Evolutionary conservation across 257 asterid species (phyloP), one percentile per base, ranked within the genome.

Genomic region (Salvia rosmarinus): DNA sequence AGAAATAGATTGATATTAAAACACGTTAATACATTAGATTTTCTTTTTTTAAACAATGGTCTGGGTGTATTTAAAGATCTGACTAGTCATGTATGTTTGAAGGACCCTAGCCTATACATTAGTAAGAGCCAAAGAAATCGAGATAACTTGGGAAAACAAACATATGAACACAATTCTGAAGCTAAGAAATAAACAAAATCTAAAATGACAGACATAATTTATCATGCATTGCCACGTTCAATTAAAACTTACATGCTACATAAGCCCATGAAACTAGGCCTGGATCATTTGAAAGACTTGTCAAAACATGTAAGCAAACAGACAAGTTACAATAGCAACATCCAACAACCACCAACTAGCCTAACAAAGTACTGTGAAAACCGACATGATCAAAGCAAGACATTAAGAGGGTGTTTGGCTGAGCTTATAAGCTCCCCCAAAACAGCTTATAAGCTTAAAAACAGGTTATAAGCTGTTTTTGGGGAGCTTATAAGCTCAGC

Each of bases 261-360:
- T 16, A 55, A 58, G 21, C 42, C 44, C 72, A 37, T 54, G 55
- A 62, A 60, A 11, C 6, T 34, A 43, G 32, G 54, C 39, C 58
- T 37, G 17, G 69, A 67, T 57, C 42, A 46, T 10, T n/a, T 35
- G 28, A 30, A 57, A 51, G 25, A 72, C 63, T 19, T 1, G 56
- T 42, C 16, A 25, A 21, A 25, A 63, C 54, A 25, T 32, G 55
- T 39, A 62, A 44, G 51, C 50, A 54, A 42, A 43, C 51, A 43
- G 6, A 43, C 60, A 72, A 49, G 50, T 16, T 32, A 51, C 32
- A 55, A 14, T 3, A 49, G 17, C 16, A 50, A 30, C 40, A 54
- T 62, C 40, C 46, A 21, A 28, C 32, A 7, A 68, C 43, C 13
- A 12, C 28, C 57, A 35, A 54, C 12, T 11, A 47, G 28, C 40